These are phyloP conservation scores for Pyricularia grisea DNA, from an alignment of 2,329 filamentous ascomycete species.

Conservation along the genomic window DNA sequence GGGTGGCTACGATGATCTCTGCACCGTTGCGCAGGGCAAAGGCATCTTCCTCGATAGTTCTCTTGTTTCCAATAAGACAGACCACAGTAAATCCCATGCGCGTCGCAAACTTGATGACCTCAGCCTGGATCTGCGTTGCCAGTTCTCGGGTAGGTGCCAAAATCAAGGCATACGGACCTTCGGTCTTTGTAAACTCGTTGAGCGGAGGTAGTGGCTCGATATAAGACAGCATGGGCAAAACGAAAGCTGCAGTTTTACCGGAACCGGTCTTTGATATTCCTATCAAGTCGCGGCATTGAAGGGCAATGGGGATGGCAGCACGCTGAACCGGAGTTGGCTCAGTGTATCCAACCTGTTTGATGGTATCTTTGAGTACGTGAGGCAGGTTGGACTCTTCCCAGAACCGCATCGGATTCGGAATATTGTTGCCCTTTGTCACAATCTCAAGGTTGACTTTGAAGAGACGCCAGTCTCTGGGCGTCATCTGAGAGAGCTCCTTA, in stretches of 20 bases:
- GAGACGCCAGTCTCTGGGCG: conserved; percentile 96
- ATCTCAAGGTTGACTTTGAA: conserved; percentile 99
- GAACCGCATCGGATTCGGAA: conserved; percentile 92
- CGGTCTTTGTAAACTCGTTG: conserved; percentile 78
- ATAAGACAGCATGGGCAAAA: conserved; percentile 87
- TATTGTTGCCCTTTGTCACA: conserved; percentile 79
- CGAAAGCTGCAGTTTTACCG: conserved; percentile 93
- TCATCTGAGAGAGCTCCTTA: conserved; percentile 88
- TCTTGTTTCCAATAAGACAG: conserved; percentile 93
- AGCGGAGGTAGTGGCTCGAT: conserved; percentile 84
- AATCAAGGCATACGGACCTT: conserved; percentile 95
- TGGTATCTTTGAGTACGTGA: conserved; percentile 66
- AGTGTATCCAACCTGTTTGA: conserved; percentile 77
- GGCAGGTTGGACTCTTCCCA: conserved; percentile 85
- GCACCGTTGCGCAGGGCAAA: conserved; percentile 85
- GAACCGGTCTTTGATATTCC: conserved; percentile 97
- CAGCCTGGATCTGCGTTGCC: conserved; percentile 92
- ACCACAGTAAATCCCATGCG: conserved; percentile 92
- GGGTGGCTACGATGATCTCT: conserved; percentile 97
- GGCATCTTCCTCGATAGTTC: conserved; percentile 80
- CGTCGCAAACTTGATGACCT: conserved; percentile 84
- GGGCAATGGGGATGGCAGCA: conserved; percentile 88
- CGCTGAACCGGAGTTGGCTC: conserved; percentile 89
- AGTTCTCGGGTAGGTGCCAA: conserved; percentile 93
- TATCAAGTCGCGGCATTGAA: conserved; percentile 91